Conservation (phyloP, 2,329 filamentous ascomycete genomes). For the Claviceps purpurea region DNA sequence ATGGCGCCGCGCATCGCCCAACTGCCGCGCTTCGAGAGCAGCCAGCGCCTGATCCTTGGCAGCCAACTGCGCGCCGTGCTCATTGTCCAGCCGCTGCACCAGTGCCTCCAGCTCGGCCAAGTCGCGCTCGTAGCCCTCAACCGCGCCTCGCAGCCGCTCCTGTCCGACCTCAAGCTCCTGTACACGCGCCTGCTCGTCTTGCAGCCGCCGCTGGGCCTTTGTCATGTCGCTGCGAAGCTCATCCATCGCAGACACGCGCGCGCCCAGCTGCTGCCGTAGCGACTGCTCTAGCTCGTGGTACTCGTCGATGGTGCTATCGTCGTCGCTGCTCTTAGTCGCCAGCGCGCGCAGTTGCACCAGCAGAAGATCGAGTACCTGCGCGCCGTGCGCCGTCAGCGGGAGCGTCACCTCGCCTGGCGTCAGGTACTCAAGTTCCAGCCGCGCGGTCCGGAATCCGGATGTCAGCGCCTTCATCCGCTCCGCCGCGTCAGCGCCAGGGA, state of each 20-base stretch:
- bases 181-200: conserved; percentile 26
- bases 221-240: conserved; percentile 28
- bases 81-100: conserved; percentile 32
- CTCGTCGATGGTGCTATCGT: conserved; percentile 44
- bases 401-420: conserved; percentile 44
- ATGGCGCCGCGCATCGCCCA: conserved; percentile 27
- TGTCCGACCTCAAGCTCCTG: conserved; percentile 36
- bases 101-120: conserved; percentile 39
- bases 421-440: conserved; percentile 49
- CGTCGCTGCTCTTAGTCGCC: conserved; percentile 30
- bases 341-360: conserved; percentile 37
- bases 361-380: conserved; percentile 41
- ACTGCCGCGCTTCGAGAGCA: conserved; percentile 28
- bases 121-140: conserved; percentile 40
- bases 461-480: conserved; percentile 36
- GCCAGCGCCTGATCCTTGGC: conserved; percentile 24
- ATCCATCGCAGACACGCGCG: conserved; percentile 38
- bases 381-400: conserved; percentile 37
- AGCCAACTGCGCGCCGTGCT: conserved; percentile 12
- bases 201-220: conserved; percentile 19
- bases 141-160: conserved; percentile 35
- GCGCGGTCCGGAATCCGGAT: conserved; percentile 38
- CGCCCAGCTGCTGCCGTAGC: conserved; percentile 41
- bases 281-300: conserved; percentile 43
- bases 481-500: conserved; percentile 31